Conservation (phyloP, 805 yeast species). For the Ogataea nonfermentans region DNA sequence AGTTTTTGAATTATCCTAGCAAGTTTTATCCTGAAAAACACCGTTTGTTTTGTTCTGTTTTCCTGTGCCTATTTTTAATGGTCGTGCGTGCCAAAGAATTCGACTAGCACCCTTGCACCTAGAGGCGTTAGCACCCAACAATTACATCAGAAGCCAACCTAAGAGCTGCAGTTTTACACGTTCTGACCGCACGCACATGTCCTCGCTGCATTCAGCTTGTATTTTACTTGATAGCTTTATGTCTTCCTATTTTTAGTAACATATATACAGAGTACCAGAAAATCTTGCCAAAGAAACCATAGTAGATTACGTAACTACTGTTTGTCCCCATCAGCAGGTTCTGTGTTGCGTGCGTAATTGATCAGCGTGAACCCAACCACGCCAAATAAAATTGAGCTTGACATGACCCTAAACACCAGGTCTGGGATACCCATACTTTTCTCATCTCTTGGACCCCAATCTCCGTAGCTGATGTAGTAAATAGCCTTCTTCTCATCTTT, state of each 20-base stretch:
- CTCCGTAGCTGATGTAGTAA: conserved; percentile 57
- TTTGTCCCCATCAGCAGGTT: neutral
- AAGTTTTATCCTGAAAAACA: conserved; percentile 3
- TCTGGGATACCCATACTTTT: conserved; percentile 31
- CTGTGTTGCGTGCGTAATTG: conserved; percentile 32
- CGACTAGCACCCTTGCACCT: conserved; percentile 5
- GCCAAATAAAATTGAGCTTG: conserved; percentile 33
- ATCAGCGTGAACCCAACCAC: conserved; percentile 35
- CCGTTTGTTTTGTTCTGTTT: conserved; percentile 11
- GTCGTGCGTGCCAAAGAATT: conserved; percentile 12
- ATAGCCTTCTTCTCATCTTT: conserved; percentile 57
- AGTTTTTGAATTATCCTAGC: neutral
- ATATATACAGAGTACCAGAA: conserved; percentile 3
- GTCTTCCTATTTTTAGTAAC: conserved; percentile 10
- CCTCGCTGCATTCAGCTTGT: too few species aligned
- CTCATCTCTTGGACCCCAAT: conserved; percentile 58
- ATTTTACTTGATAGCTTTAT: too few species aligned
- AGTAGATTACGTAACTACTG: conserved; percentile 4
- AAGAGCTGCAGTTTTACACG: too few species aligned
- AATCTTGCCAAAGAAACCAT: neutral
- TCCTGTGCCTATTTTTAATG: conserved; percentile 10
- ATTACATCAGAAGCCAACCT: neutral
- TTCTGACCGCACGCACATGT: too few species aligned
- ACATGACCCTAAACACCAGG: conserved; percentile 33
- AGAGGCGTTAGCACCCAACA: conserved; percentile 2